These are phyloP conservation scores for Phytophthora fragariae DNA, from an alignment of 352 stramenopile genomes.

Conservation along the genomic window DNA sequence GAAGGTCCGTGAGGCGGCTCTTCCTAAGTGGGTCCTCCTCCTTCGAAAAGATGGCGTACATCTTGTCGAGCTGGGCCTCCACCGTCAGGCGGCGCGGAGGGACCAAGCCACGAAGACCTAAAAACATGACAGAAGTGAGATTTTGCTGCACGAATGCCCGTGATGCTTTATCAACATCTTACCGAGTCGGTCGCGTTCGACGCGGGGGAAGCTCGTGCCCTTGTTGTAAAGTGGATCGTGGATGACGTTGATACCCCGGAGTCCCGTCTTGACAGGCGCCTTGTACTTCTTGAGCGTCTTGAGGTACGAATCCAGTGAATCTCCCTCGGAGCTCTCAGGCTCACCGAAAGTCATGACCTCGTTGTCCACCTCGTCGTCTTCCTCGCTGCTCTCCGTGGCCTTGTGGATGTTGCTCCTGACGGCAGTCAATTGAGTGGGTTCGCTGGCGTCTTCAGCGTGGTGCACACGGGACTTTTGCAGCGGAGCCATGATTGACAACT, in stretches of 20 bases:
- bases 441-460: neutral
- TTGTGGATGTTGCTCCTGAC: neutral
- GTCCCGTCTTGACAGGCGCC: constrained; percentile 77
- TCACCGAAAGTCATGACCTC: constrained; percentile 40
- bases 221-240: constrained; percentile 92
- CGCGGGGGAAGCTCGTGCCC: constrained; percentile 81
- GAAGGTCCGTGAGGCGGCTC: constrained; percentile 93
- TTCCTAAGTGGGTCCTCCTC: constrained; percentile 90
- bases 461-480: neutral
- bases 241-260: constrained; percentile 78
- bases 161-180: neutral
- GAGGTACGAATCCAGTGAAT: constrained; percentile 59
- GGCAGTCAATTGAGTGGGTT: too few relatives aligned
- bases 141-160: neutral
- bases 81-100: constrained; percentile 79
- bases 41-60: constrained; percentile 59
- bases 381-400: neutral
- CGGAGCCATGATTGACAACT: neutral
- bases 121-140: constrained; percentile 8
- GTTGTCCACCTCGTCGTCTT: constrained; percentile 51
- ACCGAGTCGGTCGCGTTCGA: constrained; percentile 86
- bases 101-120: constrained; percentile 84
- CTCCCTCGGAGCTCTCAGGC: constrained; percentile 39
- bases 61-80: constrained; percentile 73
- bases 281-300: constrained; percentile 80